A percentile compares a stretch with the other conserved stretches of the same genome.
Conservation (phyloP, 1,139 yeast genomes). For the Hansenula sp. region DNA sequence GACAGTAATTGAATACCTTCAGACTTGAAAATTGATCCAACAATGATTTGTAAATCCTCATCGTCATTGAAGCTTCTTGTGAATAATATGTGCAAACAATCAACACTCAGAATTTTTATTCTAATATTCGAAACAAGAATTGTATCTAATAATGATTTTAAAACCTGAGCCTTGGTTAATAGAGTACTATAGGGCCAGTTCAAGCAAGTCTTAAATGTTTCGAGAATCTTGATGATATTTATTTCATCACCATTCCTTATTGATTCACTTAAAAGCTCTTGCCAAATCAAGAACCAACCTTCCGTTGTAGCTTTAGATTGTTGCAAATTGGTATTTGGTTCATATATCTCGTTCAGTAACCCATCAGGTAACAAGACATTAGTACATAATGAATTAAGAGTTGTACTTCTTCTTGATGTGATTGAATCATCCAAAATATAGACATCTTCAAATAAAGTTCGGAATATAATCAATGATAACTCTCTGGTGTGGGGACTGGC, state of each 20-base stretch:
- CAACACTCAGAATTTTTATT: conserved; percentile 81
- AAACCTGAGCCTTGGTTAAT: conserved; percentile 61
- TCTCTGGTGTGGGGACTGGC: conserved; percentile 62
- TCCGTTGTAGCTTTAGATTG: conserved; percentile 60
- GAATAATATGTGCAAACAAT: conserved; percentile 84
- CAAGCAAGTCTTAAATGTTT: conserved; percentile 83
- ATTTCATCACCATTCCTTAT: conserved; percentile 35
- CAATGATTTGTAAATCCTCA: conserved; percentile 74
- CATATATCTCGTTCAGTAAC: conserved; percentile 64
- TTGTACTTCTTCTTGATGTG: conserved; percentile 76
- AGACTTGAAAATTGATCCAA: conserved; percentile 72
- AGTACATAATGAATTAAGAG: conserved; percentile 78
- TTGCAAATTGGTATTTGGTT: conserved; percentile 60
- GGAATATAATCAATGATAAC: conserved; percentile 67
- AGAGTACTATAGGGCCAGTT: conserved; percentile 88
- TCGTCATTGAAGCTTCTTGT: conserved; percentile 71
- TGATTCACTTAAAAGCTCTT: conserved; percentile 55
- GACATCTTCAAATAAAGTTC: conserved; percentile 92
- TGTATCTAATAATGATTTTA: conserved; percentile 62
- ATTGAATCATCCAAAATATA: conserved; percentile 88
- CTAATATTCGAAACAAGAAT: conserved; percentile 59
- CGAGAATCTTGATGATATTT: conserved; percentile 64
- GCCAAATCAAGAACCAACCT: conserved; percentile 91
- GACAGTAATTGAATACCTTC: conserved; percentile 68
- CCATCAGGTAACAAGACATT: conserved; percentile 74